A percentile compares a stretch with the other conserved stretches of the same genome.
phyloP scores from a whole-genome alignment of 2,329 filamentous ascomycete genomes.

The Pseudogymnoascus sp. region DNA sequence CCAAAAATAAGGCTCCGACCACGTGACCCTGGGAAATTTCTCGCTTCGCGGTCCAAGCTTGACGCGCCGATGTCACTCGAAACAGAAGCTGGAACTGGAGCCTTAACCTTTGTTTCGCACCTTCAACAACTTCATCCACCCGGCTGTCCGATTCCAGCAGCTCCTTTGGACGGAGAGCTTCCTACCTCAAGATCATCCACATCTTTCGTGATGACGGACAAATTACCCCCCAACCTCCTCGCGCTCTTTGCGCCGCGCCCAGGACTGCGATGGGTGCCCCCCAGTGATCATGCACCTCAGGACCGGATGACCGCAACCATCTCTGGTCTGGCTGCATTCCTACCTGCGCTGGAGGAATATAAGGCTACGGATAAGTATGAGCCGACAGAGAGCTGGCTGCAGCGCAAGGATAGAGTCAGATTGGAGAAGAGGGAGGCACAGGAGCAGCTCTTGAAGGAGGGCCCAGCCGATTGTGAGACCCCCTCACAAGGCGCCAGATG shows the following conservation, averaged over 20 bases:
- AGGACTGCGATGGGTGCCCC: slow-evolving; percentile 80
- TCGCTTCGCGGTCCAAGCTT: slow-evolving; percentile 5
- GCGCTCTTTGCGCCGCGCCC: slow-evolving; percentile 93
- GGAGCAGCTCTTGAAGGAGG: slow-evolving; percentile 40
- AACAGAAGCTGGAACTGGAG: neutral
- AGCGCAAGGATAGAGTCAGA: slow-evolving; percentile 77
- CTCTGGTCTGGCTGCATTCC: slow-evolving; percentile 64
- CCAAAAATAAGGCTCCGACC: neutral
- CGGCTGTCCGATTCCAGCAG: neutral
- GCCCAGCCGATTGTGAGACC: slow-evolving; percentile 23
- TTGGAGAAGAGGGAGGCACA: slow-evolving; percentile 67
- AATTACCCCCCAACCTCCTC: slow-evolving; percentile 85
- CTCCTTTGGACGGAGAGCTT: neutral
- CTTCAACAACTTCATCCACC: slow-evolving; percentile 1
- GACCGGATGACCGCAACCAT: slow-evolving; percentile 70
- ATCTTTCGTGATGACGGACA: slow-evolving; percentile 71
- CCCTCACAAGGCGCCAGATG: slow-evolving; percentile 1
- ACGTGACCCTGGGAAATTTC: neutral
- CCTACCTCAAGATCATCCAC: neutral
- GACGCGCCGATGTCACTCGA: neutral
- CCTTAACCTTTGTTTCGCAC: neutral
- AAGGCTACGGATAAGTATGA: slow-evolving; percentile 69
- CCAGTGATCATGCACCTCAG: slow-evolving; percentile 74
- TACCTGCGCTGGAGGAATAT: slow-evolving; percentile 69
- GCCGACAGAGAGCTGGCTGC: slow-evolving; percentile 88